phyloP scores from a whole-genome alignment of 495 filamentous ascomycete species.

The Neurospora intermedia region DNA sequence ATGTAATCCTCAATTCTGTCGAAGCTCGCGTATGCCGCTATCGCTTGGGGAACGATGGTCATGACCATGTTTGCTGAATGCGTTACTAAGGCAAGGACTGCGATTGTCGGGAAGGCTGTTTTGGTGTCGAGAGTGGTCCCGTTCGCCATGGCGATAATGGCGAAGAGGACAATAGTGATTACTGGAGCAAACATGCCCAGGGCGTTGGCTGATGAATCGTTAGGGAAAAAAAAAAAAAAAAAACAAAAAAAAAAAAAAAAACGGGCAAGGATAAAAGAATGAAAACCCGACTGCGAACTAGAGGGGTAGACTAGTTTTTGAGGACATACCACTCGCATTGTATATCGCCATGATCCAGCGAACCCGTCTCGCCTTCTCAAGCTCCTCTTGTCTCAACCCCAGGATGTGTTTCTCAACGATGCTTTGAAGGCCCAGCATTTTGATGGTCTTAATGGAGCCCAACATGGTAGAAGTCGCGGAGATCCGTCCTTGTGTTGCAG shows the following conservation, averaged over 20 bases:
- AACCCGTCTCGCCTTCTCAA: constrained; percentile 44
- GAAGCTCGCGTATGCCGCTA: constrained; percentile 22
- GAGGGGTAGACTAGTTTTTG: neutral
- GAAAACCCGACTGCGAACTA: rapidly evolving
- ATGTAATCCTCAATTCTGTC: constrained; percentile 25
- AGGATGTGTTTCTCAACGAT: constrained; percentile 33
- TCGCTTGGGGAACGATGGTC: constrained; percentile 26
- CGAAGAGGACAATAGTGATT: constrained; percentile 28
- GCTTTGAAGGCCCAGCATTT: constrained; percentile 49
- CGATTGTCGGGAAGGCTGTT: constrained; percentile 30
- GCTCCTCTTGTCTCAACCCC: constrained; percentile 42
- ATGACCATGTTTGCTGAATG: constrained; percentile 35
- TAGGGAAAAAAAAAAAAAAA: neutral
- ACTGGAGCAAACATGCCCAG: constrained; percentile 33
- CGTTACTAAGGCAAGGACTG: constrained; percentile 25
- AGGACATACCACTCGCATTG: constrained; percentile 30
- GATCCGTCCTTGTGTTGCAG: constrained; percentile 43
- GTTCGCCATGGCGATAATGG: constrained; percentile 14
- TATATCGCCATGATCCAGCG: constrained; percentile 35
- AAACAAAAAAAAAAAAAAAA: neutral
- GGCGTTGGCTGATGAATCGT: constrained; percentile 20
- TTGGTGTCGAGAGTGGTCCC: constrained; percentile 15
- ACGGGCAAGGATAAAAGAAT: too few species aligned
- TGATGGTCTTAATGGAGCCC: constrained; percentile 48
- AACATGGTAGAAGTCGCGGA: constrained; percentile 41